Base-by-base conservation (phyloP, 305 asterid species). In the Fraxinus latifolia region DNA sequence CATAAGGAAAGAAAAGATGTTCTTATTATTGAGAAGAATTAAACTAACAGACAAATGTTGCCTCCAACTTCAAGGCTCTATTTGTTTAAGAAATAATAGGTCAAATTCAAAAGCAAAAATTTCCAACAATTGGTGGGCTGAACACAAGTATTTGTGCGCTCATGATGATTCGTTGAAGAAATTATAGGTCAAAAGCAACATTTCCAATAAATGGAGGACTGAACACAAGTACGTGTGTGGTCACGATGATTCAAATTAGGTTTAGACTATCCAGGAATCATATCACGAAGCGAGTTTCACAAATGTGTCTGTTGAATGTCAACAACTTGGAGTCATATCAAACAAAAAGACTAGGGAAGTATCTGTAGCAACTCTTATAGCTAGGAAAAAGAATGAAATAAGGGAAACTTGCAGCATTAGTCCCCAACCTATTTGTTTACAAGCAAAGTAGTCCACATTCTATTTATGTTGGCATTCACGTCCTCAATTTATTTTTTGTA, bases 121-220 rank as follows among this genome's bases (percentile, higher is more conserved):
- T 80, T 76, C 76, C 37, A 74, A 36, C 77, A 44, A 55, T 31
- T 31, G 34, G 74, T 55, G 70, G 79, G 70, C 81, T 62, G 27
- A 65, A 55, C 17, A 80, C 77, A 21, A 74, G 71, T 27, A 62
- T 17, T 55, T 55, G 65, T n/a, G 67, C 7, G 67, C 17, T 55
- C 65, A 5, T 17, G 65, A 55, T 55, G 65, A 34, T 27, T 23
- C n/a, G 7, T 34, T 29, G 11, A 53, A 34, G 27, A 27, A 33
- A 11, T 70, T 7, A 14, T 72, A 44, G 72, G 65, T 58, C 29
- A 55, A 65, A 42, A 80, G 44, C 15, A 76, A 75, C 32, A 67
- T 36, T 78, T 77, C 73, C 37, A 74, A 25, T 81, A 44, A 55
- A 37, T 31, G 36, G 75, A 58, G 75, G 77, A 75, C 79, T 72